Evolutionary conservation across 192 early-diverging fungal genomes (phyloP).

Genomic region (Backusella mclennaniae): DNA sequence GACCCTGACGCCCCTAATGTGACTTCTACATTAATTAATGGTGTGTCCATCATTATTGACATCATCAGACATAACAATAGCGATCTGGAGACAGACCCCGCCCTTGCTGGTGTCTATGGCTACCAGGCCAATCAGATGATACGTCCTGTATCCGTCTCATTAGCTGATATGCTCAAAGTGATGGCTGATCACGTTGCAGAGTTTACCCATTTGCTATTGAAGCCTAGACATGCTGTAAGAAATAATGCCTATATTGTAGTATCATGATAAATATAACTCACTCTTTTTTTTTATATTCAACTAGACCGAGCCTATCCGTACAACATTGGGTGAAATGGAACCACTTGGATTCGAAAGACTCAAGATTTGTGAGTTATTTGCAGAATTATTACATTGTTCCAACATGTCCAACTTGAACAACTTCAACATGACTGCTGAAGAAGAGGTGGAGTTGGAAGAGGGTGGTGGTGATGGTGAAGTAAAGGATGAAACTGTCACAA

Average conservation of each 20-base stretch:
- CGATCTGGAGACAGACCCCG: constrained; percentile 29
- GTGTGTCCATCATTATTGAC: constrained; percentile 96
- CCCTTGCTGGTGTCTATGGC: constrained; percentile 21
- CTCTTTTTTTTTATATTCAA: neutral
- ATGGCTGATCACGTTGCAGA: constrained; percentile 74
- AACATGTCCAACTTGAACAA: constrained; percentile 79
- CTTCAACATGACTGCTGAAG: constrained; percentile 9
- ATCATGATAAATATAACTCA: neutral
- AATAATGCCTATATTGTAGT: neutral
- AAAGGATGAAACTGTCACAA: neutral
- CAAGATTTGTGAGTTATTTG: constrained; percentile 97
- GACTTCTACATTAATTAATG: constrained; percentile 88
- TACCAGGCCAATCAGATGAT: constrained; percentile 9
- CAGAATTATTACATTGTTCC: constrained; percentile 93
- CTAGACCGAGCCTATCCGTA: constrained; percentile 61
- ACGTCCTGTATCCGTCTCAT: constrained; percentile 30
- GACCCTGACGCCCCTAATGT: constrained; percentile 70
- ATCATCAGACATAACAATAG: constrained; percentile 93
- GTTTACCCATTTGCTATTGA: constrained; percentile 72
- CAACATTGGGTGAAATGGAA: constrained; percentile 74
- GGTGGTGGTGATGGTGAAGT: neutral
- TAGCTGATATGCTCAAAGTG: constrained; percentile 90
- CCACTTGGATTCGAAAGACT: constrained; percentile 95
- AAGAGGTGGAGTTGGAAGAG: constrained; percentile 6
- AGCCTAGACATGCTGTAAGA: constrained; percentile 72